Evolutionary conservation across 441 rosid genomes (phyloP), one percentile per base, ranked within the genome.

Genomic region (Geranium incanum): DNA sequence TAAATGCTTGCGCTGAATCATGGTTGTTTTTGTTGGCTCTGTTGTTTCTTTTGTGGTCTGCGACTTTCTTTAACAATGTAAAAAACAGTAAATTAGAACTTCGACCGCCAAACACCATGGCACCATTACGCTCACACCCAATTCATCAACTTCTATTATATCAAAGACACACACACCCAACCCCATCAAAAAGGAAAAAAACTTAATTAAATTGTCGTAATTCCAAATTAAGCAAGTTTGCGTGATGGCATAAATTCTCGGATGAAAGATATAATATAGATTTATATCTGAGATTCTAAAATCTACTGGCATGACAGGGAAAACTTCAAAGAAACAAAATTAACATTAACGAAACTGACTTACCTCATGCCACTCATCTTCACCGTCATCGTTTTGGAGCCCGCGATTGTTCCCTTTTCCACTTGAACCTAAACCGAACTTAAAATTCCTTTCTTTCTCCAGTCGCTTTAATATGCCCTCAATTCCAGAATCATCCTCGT

Each of bases 391-490:
- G 72, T 74, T 64, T 59, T 71, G 73, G 70, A 66, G 41, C 71
- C 6, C 68, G 74, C 78, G 41, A 71, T 5, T 73, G 63, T 66
- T 81, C 67, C 69, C 84, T 78, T 80, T 84, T 72, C 76, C 86
- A 45, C 79, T 81, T 75, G 81, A 80, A 78, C 79, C 82, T 72
- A 85, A 62, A 74, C 93, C 93, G 23, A 89, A 82, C 59, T 81
- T 81, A 60, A 72, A 68, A 80, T 86, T 87, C 84, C 97, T 86
- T 78, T 94, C 93, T 81, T 84, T 91, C 85, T 89, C 91, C 77
- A 94, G 76, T 57, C 92, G 84, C 52, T 71, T 84, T 75, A 94
- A 79, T 74, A 94, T 88, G 63, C 97, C 98, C 75, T 88, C 91
- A 72, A 91, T 81, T 50, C 98, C 98, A 72, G 85, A 84, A 71